Percentiles rank a stretch among this genome's conserved stretches.
Evolutionary conservation across 352 stramenopile genomes (phyloP).

Genomic region (Elongisporangium senticosum): DNA sequence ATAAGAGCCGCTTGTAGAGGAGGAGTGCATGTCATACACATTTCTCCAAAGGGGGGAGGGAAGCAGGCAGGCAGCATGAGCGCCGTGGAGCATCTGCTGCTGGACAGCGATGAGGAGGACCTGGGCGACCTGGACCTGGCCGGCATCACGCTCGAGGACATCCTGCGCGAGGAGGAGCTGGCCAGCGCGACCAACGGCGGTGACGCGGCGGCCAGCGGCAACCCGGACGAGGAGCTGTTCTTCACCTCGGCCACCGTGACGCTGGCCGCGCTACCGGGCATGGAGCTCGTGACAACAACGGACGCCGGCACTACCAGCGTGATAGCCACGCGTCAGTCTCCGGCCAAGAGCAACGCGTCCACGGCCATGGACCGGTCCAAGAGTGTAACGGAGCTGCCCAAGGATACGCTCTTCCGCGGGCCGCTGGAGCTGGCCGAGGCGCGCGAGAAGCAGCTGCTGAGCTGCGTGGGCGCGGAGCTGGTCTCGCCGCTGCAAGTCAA

Average conservation of each 20-base stretch:
- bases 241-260: constrained; percentile 72
- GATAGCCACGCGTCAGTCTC: constrained; percentile 12
- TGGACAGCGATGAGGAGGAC: constrained; percentile 69
- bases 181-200: constrained; percentile 17
- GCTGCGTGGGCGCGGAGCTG: constrained; percentile 75
- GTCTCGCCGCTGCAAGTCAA: constrained; percentile 83
- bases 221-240: constrained; percentile 54
- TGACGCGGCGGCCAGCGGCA: constrained; percentile 6
- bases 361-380: constrained; percentile 24
- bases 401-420: constrained; percentile 36
- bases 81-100: constrained; percentile 46
- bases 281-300: constrained; percentile 37
- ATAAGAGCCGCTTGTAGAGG: constrained; percentile 6
- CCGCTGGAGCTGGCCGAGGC: constrained; percentile 76
- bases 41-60: constrained; percentile 1
- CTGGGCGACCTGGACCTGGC: constrained; percentile 58
- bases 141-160: constrained; percentile 66
- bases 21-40: constrained; percentile 1
- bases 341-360: constrained; percentile 3
- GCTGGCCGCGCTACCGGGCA: constrained; percentile 53
- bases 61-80: constrained; percentile 21
- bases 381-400: constrained; percentile 34
- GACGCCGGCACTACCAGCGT: constrained; percentile 5
- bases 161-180: constrained; percentile 63
- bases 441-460: constrained; percentile 74